Base-by-base conservation (phyloP, 1,139 yeast genomes). In the Waltiozyma sp. region DNA sequence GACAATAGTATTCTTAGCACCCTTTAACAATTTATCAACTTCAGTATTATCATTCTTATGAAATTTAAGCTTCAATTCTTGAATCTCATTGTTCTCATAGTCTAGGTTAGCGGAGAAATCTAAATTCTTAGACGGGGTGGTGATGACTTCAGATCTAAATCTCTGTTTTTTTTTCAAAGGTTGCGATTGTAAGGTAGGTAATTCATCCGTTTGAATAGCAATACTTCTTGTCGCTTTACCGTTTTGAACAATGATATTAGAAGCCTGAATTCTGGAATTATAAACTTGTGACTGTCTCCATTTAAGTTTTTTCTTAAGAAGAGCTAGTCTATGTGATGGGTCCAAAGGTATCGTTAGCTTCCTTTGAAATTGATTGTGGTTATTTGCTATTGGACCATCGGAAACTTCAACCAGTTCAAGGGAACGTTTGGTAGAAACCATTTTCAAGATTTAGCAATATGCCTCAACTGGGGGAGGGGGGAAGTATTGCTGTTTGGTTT, bases 241-340 rank as follows among this genome's bases (percentile, higher is more conserved):
- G 15, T 33, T 26, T 19, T 42, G 42, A 18, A 26, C 40, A 11
- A 39, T 35, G 24, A 42, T 38, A 2, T 39, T 26, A 11, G 41
- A 42, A 24, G 38, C 33, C 9, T 41, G 9, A 44, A 46, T 49
- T 40, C 45, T 49, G 2, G 52, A 40, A 19, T 49, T 49, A 43
- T 55, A 55, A 2, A 52, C 40, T 3, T 46, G 43, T 11, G 57
- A 51, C 39, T 49, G 49, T 43, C 58, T 52, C 58, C 58, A 56
- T 38, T 39, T 46, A 40, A 53, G 56, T 41, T 49, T 52, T 45
- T 45, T 50, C 33, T 49, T 51, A 31, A 52, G 37, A 18, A 55
- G 43, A 23, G 46, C 51, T 9, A 55, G 48, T 19, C 59, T 42
- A 35, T 55, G 57, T 1, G 48, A 39, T 3, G 59, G 57, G 23